phyloP scores from a whole-genome alignment of 1,284 basidiomycete genomes.

The Cystobasidiaceae sp. region DNA sequence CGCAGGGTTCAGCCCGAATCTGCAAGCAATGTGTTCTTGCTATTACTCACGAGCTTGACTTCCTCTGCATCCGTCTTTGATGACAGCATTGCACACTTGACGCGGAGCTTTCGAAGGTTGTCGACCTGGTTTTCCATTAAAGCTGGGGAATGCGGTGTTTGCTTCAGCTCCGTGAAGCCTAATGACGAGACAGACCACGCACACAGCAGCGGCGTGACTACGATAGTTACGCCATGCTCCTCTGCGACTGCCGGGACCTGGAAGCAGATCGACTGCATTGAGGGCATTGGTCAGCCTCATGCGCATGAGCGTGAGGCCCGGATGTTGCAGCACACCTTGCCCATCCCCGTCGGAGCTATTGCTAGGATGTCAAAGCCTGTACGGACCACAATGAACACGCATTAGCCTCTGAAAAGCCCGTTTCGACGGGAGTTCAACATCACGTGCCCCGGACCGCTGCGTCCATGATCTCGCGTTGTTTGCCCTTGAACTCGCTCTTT shows the following conservation, averaged over 20 bases:
- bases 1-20: background rate
- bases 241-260: constrained; percentile 73
- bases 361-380: constrained; percentile 17
- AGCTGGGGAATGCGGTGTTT: constrained; percentile 50
- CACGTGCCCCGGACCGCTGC: constrained; percentile 58
- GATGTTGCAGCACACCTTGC: constrained; percentile 57
- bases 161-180: background rate
- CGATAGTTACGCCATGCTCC: constrained; percentile 66
- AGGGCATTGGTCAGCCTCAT: background rate
- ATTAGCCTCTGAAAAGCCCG: background rate
- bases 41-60: constrained; percentile 52
- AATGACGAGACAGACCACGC: constrained; percentile 35
- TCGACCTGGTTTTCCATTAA: constrained; percentile 81
- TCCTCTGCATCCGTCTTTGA: constrained; percentile 60
- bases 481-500: constrained; percentile 62
- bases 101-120: constrained; percentile 55
- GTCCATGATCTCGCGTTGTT: constrained; percentile 68
- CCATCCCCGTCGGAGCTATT: constrained; percentile 80
- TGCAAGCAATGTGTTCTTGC: too few relatives aligned
- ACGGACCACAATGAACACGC: too few relatives aligned
- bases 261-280: constrained; percentile 68
- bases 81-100: constrained; percentile 61
- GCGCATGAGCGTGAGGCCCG: background rate
- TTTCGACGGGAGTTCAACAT: constrained; percentile 56
- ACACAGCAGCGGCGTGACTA: constrained; percentile 74